phyloP scores from a whole-genome alignment of 345 rosid genomes.

The Ailanthus altissimus region DNA sequence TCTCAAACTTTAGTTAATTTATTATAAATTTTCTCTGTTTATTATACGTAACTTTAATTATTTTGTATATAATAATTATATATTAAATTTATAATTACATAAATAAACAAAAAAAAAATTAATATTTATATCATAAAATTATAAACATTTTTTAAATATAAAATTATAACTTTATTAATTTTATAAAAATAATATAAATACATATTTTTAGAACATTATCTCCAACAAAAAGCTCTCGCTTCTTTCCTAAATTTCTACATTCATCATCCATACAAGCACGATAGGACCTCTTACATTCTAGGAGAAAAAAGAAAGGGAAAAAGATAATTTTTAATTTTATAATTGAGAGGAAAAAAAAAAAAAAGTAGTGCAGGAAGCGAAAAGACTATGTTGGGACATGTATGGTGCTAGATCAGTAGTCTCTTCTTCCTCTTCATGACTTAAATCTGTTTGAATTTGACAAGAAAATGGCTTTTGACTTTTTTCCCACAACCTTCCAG shows the following conservation, averaged over 20 bases:
- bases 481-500: constrained; percentile 44
- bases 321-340: constrained; percentile 17
- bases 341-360: constrained; percentile 7
- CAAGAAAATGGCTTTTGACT: constrained; percentile 49
- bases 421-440: constrained; percentile 65
- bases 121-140: no score
- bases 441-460: constrained; percentile 40
- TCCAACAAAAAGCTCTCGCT: constrained; percentile 11
- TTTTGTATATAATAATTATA: no score
- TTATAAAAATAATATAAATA: no score
- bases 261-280: constrained; percentile 42
- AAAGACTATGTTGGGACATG: constrained; percentile 54
- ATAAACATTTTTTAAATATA: no score
- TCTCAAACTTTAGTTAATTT: no score
- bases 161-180: no score
- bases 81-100: no score
- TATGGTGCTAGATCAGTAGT: constrained; percentile 50
- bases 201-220: no score
- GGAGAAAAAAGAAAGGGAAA: constrained; percentile 24
- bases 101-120: no score
- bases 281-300: constrained; percentile 60
- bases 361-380: constrained; percentile 25
- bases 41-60: no score
- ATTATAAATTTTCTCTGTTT: no score
- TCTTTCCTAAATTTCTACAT: constrained; percentile 49